Evolutionary conservation across 176 grass and related monocot genomes (phyloP), one percentile per base, ranked within the genome.

Genomic region (Avena atlantica): DNA sequence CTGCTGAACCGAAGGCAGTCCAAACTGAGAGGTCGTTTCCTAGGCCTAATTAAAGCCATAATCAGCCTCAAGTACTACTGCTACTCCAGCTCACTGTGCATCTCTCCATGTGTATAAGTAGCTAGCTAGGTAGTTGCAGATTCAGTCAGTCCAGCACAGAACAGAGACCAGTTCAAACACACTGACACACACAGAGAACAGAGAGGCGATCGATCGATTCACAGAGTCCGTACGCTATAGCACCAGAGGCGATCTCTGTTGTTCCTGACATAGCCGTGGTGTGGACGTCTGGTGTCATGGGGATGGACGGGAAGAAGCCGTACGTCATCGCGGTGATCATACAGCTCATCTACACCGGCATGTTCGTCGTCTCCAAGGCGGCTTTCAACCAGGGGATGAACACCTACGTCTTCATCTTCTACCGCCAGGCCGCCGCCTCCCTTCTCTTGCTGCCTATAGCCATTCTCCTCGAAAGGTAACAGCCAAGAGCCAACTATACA

Each of bases 401-500:
- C 89, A 92, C 95, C 59, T 88, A 83, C 44, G 93, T 98, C 20
- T 95, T 98, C 87, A 81, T 98, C 88, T 93, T 98, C 86, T 98
- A 98, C 71, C 91, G 95, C 9, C 95, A 98, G 87, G 93, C 89
- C 0, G 72, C 73, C 16, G 95, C 91, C 37, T 72, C 89, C 14
- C 34, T 90, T 5, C 57, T 95, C 3, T 49, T 95, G 67, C 80
- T 91, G 34, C 95, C 95, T 1, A 20, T 95, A 1, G 80, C 91
- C 55, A 58, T 97, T 61, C 13, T 86, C 42, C 20, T 89, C 9
- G 79, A 86, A 57, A 89, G 83, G 79, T 86, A 76, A 31, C 3
- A 51, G 6, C 9, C 21, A 16, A 27, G 27, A 27, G 27, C 27
- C 27, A 27, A 27, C 27, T 27, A 27, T 27, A 27, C 27, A 27